Percentiles rank a stretch among this genome's conserved stretches.
These are phyloP conservation scores for Annulohypoxylon maeteangense DNA, from an alignment of 495 filamentous ascomycete species.

Conservation along the genomic window DNA sequence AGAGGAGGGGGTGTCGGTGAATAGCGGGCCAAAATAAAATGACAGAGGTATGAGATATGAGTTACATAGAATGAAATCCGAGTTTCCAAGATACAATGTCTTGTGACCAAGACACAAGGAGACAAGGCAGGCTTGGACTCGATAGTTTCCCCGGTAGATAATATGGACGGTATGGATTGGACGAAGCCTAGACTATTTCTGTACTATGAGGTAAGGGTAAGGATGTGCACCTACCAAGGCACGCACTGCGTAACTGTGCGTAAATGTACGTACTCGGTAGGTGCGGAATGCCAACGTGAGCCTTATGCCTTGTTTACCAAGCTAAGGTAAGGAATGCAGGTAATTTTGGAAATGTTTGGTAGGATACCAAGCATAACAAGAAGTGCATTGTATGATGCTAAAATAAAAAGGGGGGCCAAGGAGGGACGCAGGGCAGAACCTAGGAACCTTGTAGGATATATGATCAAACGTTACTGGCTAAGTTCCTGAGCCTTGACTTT, in stretches of 20 bases:
- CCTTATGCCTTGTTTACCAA: not conserved
- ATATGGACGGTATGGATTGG: constrained; percentile 14
- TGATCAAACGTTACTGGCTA: constrained; percentile 32
- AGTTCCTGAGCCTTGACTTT: constrained; percentile 15
- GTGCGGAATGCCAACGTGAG: not conserved
- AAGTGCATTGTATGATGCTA: not conserved
- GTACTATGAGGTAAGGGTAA: constrained; percentile 21
- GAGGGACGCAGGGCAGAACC: not conserved
- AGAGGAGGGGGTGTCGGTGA: constrained; percentile 13
- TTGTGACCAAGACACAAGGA: constrained; percentile 39
- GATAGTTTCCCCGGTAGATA: not conserved
- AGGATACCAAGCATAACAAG: not conserved
- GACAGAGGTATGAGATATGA: not conserved
- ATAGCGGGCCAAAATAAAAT: constrained; percentile 35
- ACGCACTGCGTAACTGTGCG: not conserved
- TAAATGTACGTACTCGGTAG: not conserved
- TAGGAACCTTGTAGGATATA: not conserved
- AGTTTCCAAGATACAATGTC: constrained; percentile 24
- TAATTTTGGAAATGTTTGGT: not conserved
- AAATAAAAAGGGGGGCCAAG: not conserved
- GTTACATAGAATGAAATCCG: not conserved
- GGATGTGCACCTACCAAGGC: not conserved
- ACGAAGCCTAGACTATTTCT: constrained; percentile 15
- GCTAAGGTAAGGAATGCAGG: constrained; percentile 9
- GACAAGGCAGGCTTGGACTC: not conserved